Base-by-base conservation (phyloP, 2,329 filamentous ascomycete species). In the Aspergillus eucalypticola region DNA sequence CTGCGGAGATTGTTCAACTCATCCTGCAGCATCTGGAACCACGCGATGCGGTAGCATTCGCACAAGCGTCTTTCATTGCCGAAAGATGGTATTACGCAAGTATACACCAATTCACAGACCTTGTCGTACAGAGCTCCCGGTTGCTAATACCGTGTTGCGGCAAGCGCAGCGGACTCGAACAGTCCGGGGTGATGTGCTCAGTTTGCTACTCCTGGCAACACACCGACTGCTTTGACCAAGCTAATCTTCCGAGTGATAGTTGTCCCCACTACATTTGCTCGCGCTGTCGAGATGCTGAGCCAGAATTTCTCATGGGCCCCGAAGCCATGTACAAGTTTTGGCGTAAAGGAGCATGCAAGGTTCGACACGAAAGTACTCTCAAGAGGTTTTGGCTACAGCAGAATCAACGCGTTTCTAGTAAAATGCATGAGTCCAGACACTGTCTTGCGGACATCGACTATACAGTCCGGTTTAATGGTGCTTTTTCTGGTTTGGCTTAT, bases 111-210 rank as follows among this genome's bases (percentile, higher is more conserved):
- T 48, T 72, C 23, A 49, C 54, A 38, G 23, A 66, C 39, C 27
- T 64, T 25, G 50, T 35, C 2, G 29, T 70, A 6, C 60, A 29
- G 50, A 55, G 29, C 15, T 70, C 63, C 27, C 35, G 62, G 1
- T 54, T 56, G 10, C 69, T 65, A 13, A 59, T 73, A 11, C 63
- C 66, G 3, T 71, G 68, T 51, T 70, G 69, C 54, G 69, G 69
- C 21, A 63, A 63, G 39, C 66, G 62, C 23, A 38, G 41, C n/a
- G 54, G 54, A 17, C 44, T 66, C 46, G 54, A 63, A 29, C 23
- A 54, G 17, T 5, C 54, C 53, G 60, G 63, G 52, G 39, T 68
- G 46, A 55, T 60, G 54, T 69, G 64, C 59, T 62, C 54, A 21
- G 38, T 49, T 19, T 71, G 65, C 55, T 61, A 61, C 56, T 46